Evolutionary conservation across 805 yeast genomes (phyloP).

Genomic region (Sugiyamaella smithiae): DNA sequence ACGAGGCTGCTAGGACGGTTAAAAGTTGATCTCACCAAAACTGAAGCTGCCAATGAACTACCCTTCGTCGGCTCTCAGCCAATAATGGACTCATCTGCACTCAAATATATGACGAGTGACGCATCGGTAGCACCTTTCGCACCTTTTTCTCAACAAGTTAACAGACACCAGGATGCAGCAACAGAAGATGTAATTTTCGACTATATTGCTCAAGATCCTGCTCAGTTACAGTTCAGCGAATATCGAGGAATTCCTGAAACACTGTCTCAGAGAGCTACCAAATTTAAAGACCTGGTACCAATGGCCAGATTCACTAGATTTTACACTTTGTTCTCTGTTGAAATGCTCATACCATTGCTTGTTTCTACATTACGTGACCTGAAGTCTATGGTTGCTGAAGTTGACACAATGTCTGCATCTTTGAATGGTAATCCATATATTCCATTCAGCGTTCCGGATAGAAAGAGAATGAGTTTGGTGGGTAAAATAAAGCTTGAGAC

Average conservation of each 20-base stretch:
- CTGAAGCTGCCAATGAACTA: constrained; percentile 3
- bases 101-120: not conserved
- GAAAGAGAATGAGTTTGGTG: constrained; percentile 22
- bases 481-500: constrained; percentile 25
- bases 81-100: not conserved
- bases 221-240: constrained; percentile 44
- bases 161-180: constrained; percentile 27
- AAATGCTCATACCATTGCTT: constrained; percentile 42
- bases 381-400: constrained; percentile 37
- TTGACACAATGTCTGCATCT: constrained; percentile 19
- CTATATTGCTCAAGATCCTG: constrained; percentile 50
- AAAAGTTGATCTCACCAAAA: constrained; percentile 38
- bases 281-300: constrained; percentile 30
- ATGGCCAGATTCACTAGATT: constrained; percentile 51
- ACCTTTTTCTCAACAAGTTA: constrained; percentile 13
- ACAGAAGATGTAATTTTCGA: constrained; percentile 16
- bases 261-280: constrained; percentile 21
- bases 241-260: constrained; percentile 16
- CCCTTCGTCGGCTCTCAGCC: constrained; percentile 15
- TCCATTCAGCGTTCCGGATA: constrained; percentile 22
- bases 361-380: constrained; percentile 43
- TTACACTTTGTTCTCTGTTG: constrained; percentile 46
- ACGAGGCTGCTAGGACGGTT: constrained; percentile 50
- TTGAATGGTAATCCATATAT: constrained; percentile 12
- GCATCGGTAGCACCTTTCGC: not conserved